Conservation (phyloP, 164 flowering plant genomes). For the Pachysandra terminalis region DNA sequence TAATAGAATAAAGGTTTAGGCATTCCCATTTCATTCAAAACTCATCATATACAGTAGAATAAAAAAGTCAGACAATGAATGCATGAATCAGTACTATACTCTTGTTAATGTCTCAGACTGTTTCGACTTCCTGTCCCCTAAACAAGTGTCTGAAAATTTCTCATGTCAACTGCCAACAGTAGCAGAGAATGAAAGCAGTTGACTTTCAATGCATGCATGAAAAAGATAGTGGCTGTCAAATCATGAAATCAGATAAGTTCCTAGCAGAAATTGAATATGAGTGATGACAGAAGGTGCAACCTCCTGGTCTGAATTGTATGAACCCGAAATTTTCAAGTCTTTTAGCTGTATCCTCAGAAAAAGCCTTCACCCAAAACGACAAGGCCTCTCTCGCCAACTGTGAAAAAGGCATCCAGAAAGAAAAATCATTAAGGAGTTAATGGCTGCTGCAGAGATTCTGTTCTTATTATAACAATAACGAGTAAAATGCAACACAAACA, state of each 20-base stretch:
- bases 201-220: not conserved
- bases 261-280: not conserved
- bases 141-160: not conserved
- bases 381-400: constrained; percentile 93
- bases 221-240: not conserved
- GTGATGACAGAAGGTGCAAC: constrained; percentile 31
- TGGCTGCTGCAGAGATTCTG: not conserved
- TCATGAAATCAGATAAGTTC: not conserved
- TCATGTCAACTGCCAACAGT: not conserved
- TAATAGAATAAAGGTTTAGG: no score
- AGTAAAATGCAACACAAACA: not conserved
- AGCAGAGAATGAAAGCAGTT: not conserved
- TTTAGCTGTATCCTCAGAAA: constrained; percentile 98
- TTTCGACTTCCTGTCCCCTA: not conserved
- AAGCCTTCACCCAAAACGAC: constrained; percentile 99
- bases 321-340: constrained; percentile 97
- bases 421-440: not conserved
- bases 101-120: not conserved
- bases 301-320: constrained; percentile 96
- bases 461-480: not conserved
- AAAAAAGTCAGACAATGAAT: no score
- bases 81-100: not conserved
- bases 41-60: no score
- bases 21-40: no score
- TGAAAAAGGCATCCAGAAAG: constrained; percentile 15